phyloP scores from a whole-genome alignment of 495 filamentous ascomycete species.

The Poronia punctata region DNA sequence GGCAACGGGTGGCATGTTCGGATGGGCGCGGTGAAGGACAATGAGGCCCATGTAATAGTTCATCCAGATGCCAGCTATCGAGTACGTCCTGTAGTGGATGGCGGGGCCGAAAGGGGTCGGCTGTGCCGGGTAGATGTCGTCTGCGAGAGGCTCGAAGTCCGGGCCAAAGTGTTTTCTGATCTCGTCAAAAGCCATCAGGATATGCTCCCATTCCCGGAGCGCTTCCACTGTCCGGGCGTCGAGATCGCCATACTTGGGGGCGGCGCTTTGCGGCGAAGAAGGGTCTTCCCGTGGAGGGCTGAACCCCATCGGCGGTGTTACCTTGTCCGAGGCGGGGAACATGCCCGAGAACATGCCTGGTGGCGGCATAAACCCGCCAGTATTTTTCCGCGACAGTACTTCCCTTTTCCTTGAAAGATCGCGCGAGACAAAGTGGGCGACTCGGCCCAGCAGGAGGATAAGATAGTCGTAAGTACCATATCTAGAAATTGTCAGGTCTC shows the following conservation, averaged over 20 bases:
- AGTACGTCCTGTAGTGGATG: slow-evolving; percentile 75
- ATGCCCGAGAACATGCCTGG: slow-evolving; percentile 54
- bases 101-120: slow-evolving; percentile 71
- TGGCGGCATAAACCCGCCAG: slow-evolving; percentile 25
- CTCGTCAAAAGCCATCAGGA: slow-evolving; percentile 59
- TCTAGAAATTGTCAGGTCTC: slow-evolving; percentile 22
- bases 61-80: slow-evolving; percentile 77
- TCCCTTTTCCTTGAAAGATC: slow-evolving; percentile 75
- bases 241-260: slow-evolving; percentile 38
- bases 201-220: slow-evolving; percentile 70
- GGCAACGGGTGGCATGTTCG: slow-evolving; percentile 84
- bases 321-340: slow-evolving; percentile 47
- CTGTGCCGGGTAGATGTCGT: slow-evolving; percentile 57
- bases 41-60: slow-evolving; percentile 79
- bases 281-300: slow-evolving; percentile 30
- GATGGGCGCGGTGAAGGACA: slow-evolving; percentile 68
- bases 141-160: slow-evolving; percentile 69
- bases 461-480: slow-evolving; percentile 85
- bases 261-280: slow-evolving; percentile 28
- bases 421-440: slow-evolving; percentile 72
- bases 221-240: slow-evolving; percentile 61
- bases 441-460: slow-evolving; percentile 70
- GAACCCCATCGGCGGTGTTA: slow-evolving; percentile 53
- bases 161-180: slow-evolving; percentile 61
- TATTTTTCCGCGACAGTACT: slow-evolving; percentile 37